Evolutionary conservation across 805 yeast species (phyloP).

Genomic region (Cyberlindnera maclurae): DNA sequence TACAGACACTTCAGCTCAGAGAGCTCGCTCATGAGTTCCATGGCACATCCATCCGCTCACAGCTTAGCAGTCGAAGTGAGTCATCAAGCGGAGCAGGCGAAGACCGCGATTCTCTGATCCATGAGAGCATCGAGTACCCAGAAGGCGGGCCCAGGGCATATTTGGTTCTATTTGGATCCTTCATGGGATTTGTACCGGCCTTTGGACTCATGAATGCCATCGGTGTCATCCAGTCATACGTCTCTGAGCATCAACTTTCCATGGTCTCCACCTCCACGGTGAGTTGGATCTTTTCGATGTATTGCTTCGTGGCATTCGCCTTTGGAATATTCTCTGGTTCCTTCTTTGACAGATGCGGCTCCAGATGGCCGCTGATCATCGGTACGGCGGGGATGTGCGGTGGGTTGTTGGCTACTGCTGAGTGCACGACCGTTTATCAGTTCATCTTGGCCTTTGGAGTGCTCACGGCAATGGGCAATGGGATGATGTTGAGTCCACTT

Average conservation of each 20-base stretch:
- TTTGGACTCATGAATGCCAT: constrained; percentile 56
- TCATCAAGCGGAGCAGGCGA: background rate
- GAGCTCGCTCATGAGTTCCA: no score
- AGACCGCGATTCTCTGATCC: background rate
- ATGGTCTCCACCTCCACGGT: constrained; percentile 41
- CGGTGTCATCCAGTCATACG: constrained; percentile 63
- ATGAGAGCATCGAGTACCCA: constrained; percentile 27
- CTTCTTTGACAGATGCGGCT: constrained; percentile 57
- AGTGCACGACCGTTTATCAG: constrained; percentile 46
- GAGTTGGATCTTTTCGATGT: constrained; percentile 65
- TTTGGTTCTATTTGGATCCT: constrained; percentile 51
- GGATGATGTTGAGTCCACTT: constrained; percentile 53
- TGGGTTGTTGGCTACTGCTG: constrained; percentile 55
- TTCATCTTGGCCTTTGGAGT: constrained; percentile 55
- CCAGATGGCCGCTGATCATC: constrained; percentile 34
- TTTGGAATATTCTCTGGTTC: constrained; percentile 51
- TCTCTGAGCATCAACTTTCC: constrained; percentile 46
- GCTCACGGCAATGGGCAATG: constrained; percentile 51
- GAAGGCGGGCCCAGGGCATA: constrained; percentile 58
- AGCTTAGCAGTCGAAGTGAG: no score
- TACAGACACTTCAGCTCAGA: no score
- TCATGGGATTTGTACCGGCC: constrained; percentile 49
- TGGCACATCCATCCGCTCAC: no score
- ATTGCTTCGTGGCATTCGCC: constrained; percentile 43
- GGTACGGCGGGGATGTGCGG: constrained; percentile 41